Evolutionary conservation across 176 grass and related monocot species (phyloP).

Genomic region (Triticum monococcum): DNA sequence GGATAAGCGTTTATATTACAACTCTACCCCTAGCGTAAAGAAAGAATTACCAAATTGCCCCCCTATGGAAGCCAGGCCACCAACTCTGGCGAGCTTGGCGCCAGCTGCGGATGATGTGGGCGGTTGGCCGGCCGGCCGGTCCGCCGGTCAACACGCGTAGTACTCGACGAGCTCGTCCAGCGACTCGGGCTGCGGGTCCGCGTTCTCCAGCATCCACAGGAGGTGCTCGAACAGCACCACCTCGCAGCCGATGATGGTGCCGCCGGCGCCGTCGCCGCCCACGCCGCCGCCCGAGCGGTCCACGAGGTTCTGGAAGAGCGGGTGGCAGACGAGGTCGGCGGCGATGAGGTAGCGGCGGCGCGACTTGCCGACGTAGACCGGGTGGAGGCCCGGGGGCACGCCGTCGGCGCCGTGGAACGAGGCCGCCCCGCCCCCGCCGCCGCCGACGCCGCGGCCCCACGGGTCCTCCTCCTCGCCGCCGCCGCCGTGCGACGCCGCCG

Average conservation of each 20-base stretch:
- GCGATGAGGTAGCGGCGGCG: conserved; percentile 86
- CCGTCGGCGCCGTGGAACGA: conserved; percentile 66
- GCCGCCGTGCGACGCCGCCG: conserved; percentile 31
- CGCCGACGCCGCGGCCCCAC: conserved; percentile 32
- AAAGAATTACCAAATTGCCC: conserved; percentile 35
- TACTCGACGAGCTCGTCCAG: conserved; percentile 92
- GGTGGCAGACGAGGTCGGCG: conserved; percentile 73
- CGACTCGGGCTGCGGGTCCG: conserved; percentile 82
- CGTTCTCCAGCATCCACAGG: conserved; percentile 97
- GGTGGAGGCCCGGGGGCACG: conserved; percentile 67
- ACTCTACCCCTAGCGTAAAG: conserved; percentile 37
- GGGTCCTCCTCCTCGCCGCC: conserved; percentile 28
- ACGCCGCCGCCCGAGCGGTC: conserved; percentile 45
- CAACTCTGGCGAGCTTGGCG: background rate
- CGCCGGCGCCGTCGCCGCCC: background rate
- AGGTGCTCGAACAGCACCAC: conserved; percentile 98
- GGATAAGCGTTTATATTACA: conserved; percentile 27
- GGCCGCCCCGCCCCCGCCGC: conserved; percentile 15
- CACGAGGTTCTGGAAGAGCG: conserved; percentile 80
- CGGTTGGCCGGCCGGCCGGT: background rate
- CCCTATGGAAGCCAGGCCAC: background rate
- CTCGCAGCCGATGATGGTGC: conserved; percentile 75
- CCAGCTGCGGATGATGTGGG: background rate
- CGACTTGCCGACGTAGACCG: conserved; percentile 89
- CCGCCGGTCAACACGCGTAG: conserved; percentile 60